Evolutionary conservation across 139 green algal genomes (phyloP).

Genomic region (Tetradesmus obliquus): DNA sequence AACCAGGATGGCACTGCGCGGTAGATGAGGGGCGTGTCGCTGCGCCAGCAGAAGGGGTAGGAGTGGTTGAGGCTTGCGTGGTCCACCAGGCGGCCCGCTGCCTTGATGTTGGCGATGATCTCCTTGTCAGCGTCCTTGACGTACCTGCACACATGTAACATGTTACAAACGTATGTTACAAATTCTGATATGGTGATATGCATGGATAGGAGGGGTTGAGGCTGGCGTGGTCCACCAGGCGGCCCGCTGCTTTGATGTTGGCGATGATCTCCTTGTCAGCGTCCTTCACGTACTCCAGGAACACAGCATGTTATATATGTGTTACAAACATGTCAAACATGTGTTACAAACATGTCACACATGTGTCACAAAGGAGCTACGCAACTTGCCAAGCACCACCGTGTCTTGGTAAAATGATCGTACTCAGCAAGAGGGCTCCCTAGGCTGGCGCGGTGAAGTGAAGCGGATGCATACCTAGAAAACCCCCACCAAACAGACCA

Average conservation of each 20-base stretch:
- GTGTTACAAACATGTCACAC: neutral
- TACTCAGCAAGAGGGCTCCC: too few species aligned
- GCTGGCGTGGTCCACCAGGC: slow-evolving; percentile 79
- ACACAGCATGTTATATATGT: neutral
- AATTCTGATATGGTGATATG: neutral
- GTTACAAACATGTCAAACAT: neutral
- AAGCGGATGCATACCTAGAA: too few species aligned
- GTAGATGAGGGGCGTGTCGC: slow-evolving; percentile 97
- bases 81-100: slow-evolving; percentile 85
- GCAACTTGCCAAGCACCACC: too few species aligned
- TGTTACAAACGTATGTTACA: neutral
- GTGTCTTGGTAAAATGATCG: too few species aligned
- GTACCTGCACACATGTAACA: slow-evolving; percentile 59
- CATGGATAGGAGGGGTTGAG: slow-evolving; percentile 93
- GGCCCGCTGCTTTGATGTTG: slow-evolving; percentile 78
- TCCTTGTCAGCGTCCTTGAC: slow-evolving; percentile 97
- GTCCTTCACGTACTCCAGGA: slow-evolving; percentile 83
- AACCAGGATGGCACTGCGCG: slow-evolving; percentile 98
- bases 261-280: slow-evolving; percentile 96
- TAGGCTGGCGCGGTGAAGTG: too few species aligned
- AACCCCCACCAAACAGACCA: too few species aligned
- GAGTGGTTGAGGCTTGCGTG: slow-evolving; percentile 77
- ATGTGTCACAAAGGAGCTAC: neutral
- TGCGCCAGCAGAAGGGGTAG: slow-evolving; percentile 99
- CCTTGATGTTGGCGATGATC: slow-evolving; percentile 91